Evolutionary conservation across 306 rosid species (phyloP).

Genomic region (Cucurbita ficifolia): DNA sequence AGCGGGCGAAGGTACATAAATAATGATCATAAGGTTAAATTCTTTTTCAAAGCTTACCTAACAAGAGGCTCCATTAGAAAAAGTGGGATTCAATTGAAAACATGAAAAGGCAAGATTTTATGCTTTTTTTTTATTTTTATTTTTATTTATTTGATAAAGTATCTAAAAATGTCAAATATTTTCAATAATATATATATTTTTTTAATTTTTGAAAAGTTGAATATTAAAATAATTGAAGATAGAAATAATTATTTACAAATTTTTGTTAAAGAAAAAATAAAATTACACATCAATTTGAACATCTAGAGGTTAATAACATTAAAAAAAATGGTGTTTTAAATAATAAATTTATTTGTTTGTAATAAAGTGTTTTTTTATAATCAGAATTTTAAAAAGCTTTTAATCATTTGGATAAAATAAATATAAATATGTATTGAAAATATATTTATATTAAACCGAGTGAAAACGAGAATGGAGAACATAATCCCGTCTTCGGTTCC

Average conservation of each 20-base stretch:
- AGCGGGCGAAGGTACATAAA: background rate
- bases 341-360: too few relatives aligned
- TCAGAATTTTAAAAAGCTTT: too few relatives aligned
- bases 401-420: too few relatives aligned
- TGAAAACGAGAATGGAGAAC: too few relatives aligned
- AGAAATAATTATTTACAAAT: background rate
- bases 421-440: too few relatives aligned
- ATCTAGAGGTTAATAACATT: background rate
- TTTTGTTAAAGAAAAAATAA: background rate
- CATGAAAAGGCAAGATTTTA: background rate
- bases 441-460: too few relatives aligned
- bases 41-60: background rate
- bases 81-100: background rate
- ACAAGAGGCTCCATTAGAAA: background rate
- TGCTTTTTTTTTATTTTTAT: background rate
- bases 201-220: too few relatives aligned
- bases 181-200: background rate
- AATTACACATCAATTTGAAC: background rate
- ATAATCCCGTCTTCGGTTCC: too few relatives aligned
- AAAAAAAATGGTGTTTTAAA: background rate
- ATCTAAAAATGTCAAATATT: background rate
- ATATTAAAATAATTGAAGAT: too few relatives aligned
- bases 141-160: background rate
- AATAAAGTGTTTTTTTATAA: too few relatives aligned
- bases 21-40: background rate